Conservation (phyloP, 495 filamentous ascomycete genomes). For the Astrocystis sublimbata region DNA sequence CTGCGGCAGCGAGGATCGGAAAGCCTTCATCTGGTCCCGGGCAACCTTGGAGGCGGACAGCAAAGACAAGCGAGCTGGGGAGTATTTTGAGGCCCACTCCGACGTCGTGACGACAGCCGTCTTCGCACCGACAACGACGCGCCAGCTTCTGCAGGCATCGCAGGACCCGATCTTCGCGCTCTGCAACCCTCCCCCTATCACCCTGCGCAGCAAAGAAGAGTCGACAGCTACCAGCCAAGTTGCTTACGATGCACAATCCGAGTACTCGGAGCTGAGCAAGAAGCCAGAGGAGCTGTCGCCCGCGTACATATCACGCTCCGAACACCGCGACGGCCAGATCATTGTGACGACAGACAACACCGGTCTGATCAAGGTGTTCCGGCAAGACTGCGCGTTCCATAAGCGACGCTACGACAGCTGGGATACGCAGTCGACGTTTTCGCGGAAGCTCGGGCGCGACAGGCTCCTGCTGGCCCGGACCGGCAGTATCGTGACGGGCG, state of each 20-base stretch:
- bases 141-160: slow-evolving; percentile 73
- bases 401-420: slow-evolving; percentile 62
- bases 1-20: slow-evolving; percentile 89
- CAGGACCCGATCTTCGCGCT: slow-evolving; percentile 94
- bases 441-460: slow-evolving; percentile 60
- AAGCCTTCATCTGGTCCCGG: slow-evolving; percentile 85
- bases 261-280: slow-evolving; percentile 34
- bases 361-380: slow-evolving; percentile 88
- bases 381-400: slow-evolving; percentile 81
- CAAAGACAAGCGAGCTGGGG: slow-evolving; percentile 75
- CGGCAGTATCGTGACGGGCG: slow-evolving; percentile 59
- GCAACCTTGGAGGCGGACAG: slow-evolving; percentile 61
- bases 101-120: slow-evolving; percentile 84
- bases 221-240: slow-evolving; percentile 44
- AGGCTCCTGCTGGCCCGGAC: slow-evolving; percentile 59
- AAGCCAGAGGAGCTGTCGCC: slow-evolving; percentile 54
- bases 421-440: slow-evolving; percentile 76
- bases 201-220: slow-evolving; percentile 74
- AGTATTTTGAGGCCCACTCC: slow-evolving; percentile 87
- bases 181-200: slow-evolving; percentile 93
- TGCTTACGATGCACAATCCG: slow-evolving; percentile 36
- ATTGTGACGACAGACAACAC: slow-evolving; percentile 87
- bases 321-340: slow-evolving; percentile 84
- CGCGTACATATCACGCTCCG: slow-evolving; percentile 70
- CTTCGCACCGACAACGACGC: slow-evolving; percentile 77